Conservation (phyloP, 768 basidiomycete species). For the Naganishia onofrii region DNA sequence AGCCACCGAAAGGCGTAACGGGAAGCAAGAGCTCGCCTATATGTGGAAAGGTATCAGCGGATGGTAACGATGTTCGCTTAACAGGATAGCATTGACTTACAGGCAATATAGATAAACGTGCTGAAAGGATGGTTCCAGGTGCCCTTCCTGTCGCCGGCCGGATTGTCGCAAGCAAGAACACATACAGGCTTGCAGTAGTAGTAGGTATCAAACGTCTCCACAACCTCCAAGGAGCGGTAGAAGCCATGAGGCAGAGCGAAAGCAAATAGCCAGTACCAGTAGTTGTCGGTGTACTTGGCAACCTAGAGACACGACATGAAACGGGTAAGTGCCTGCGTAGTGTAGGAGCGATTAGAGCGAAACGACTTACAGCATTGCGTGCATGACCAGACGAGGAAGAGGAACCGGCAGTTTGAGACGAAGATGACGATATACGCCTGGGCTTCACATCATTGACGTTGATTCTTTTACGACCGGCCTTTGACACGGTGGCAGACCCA, state of each 20-base stretch:
- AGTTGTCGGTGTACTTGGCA: neutral
- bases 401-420: too few relatives aligned
- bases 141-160: neutral
- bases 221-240: neutral
- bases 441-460: neutral
- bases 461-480: neutral
- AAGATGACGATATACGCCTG: too few relatives aligned
- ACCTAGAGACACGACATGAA: neutral
- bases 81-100: neutral
- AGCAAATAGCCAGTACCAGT: neutral
- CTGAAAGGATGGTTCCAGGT: neutral
- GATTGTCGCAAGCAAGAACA: too few relatives aligned
- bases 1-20: neutral
- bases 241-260: neutral
- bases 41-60: too few relatives aligned
- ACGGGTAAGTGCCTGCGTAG: too few relatives aligned
- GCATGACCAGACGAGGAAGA: too few relatives aligned
- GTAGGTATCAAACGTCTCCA: neutral
- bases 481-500: too few relatives aligned
- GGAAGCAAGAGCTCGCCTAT: slow-evolving; percentile 4
- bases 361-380: too few relatives aligned
- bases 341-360: too few relatives aligned
- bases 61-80: neutral
- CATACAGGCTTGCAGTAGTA: too few relatives aligned
- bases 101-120: neutral